Percentiles rank a stretch among this genome's conserved stretches.
Conservation (phyloP, 2,329 filamentous ascomycete genomes). For the Ophiobolus disseminans region DNA sequence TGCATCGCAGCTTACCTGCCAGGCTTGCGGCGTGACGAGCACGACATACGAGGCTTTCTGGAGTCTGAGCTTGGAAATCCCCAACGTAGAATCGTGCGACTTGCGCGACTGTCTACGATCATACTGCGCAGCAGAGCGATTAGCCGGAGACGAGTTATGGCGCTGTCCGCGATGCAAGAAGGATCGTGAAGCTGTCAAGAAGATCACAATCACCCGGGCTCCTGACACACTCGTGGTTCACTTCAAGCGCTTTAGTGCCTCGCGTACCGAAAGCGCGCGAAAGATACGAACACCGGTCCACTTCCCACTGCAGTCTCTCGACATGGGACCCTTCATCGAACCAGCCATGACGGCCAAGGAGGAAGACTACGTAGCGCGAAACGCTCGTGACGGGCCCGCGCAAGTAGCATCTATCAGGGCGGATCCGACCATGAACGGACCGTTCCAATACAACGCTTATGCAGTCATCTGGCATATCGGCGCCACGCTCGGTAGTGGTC, state of each 20-base stretch:
- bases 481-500: slow-evolving; percentile 70
- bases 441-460: slow-evolving; percentile 84
- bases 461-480: slow-evolving; percentile 83
- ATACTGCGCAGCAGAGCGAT: slow-evolving; percentile 71
- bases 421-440: slow-evolving; percentile 56
- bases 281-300: slow-evolving; percentile 77
- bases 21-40: slow-evolving; percentile 67
- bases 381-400: slow-evolving; percentile 31
- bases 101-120: slow-evolving; percentile 73
- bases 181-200: slow-evolving; percentile 71
- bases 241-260: slow-evolving; percentile 73
- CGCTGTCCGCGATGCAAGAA: slow-evolving; percentile 77
- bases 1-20: slow-evolving; percentile 66
- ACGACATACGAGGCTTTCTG: slow-evolving; percentile 76
- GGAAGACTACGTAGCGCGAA: slow-evolving; percentile 46
- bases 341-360: slow-evolving; percentile 51
- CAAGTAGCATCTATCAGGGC: slow-evolving; percentile 45
- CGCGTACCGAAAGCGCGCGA: slow-evolving; percentile 61
- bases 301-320: slow-evolving; percentile 77
- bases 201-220: slow-evolving; percentile 76
- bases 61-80: slow-evolving; percentile 74
- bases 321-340: slow-evolving; percentile 67
- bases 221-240: slow-evolving; percentile 81
- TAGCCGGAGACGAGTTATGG: slow-evolving; percentile 73
- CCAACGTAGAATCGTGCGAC: slow-evolving; percentile 65